phyloP scores from a whole-genome alignment of 345 rosid species.

The Ailanthus altissimus region DNA sequence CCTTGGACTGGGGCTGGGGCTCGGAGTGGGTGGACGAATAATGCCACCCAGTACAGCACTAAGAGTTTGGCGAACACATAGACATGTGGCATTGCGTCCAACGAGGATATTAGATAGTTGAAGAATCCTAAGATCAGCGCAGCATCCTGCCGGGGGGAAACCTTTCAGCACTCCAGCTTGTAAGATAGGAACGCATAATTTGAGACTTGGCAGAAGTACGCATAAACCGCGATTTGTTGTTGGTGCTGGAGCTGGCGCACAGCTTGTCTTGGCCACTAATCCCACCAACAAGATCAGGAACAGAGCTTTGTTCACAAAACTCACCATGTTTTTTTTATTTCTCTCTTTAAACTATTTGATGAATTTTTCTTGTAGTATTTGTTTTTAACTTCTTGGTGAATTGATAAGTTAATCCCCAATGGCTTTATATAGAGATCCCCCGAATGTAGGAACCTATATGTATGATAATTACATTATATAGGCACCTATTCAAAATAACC shows the following conservation, averaged over 20 bases:
- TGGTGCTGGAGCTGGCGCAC: too few relatives aligned
- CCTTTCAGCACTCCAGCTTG: not conserved
- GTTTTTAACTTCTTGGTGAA: not conserved
- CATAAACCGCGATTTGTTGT: not conserved
- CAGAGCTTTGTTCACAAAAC: not conserved
- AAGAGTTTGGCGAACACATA: not conserved
- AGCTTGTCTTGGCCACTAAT: not conserved
- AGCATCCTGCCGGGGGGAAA: not conserved
- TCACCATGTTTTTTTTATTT: not conserved
- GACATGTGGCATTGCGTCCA: not conserved
- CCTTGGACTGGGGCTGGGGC: not conserved
- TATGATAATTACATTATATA: too few relatives aligned
- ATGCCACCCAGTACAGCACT: not conserved
- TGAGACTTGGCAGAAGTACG: not conserved
- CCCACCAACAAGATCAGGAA: not conserved
- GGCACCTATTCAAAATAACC: too few relatives aligned
- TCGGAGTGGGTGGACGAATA: too few relatives aligned
- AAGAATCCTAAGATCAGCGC: not conserved
- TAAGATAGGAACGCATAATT: not conserved
- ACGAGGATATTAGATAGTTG: fast-evolving
- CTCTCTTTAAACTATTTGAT: too few relatives aligned
- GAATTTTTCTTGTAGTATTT: too few relatives aligned
- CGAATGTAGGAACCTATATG: too few relatives aligned
- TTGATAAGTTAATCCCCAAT: not conserved
- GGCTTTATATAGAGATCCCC: not conserved